Base-by-base conservation (phyloP, 2,329 filamentous ascomycete species). In the Cytospora schulzeri region DNA sequence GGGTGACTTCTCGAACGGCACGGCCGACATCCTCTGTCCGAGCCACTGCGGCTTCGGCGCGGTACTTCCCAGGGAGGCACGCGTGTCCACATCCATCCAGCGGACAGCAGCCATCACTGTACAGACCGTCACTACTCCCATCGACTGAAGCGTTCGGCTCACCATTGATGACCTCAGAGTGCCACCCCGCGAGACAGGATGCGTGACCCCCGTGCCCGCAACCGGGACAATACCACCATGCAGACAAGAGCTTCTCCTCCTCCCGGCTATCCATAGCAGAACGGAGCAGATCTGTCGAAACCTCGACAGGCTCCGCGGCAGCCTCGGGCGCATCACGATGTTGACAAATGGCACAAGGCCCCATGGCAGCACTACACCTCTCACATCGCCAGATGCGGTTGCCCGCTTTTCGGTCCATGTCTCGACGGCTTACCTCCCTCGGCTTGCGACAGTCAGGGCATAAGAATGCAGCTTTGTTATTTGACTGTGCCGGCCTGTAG, bases 1-100 rank as follows among this genome's bases (percentile, higher is more conserved):
- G 66, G 4, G 69, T 70, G 9, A 68, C 69, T 60, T 84, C 82
- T 3, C 79, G 75, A 1, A 81, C 77, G 1, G 75, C 79, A 3
- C 83, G 79, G 14, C 78, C 80, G 2, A 87, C 73, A 63, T 87
- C 84, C n/a, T 85, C 84, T 35, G 78, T 79, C 4, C 79, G 75
- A 3, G 76, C 77, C 0, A 77, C 79, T 29, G 72, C 75, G 1
- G 72, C 78, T 68, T 85, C 83, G 8, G 81, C 77, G 5, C 83
- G 79, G 75, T 85, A 87, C 41, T 76, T 77, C 0, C 85, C 84
- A 0, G 85, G 85, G 0, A 89, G 78, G 66, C 87, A 89, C 31
- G 84, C 84, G 69, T 89, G 87, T 3, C 86, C 83, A 70, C 87
- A 89, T 0, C 87, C 86, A 67, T 88, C 85, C n/a, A 87, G 74